Percentiles rank a stretch among this genome's conserved stretches.
phyloP scores from a whole-genome alignment of 106 monocot genomes.

The Iris macrosiphon region DNA sequence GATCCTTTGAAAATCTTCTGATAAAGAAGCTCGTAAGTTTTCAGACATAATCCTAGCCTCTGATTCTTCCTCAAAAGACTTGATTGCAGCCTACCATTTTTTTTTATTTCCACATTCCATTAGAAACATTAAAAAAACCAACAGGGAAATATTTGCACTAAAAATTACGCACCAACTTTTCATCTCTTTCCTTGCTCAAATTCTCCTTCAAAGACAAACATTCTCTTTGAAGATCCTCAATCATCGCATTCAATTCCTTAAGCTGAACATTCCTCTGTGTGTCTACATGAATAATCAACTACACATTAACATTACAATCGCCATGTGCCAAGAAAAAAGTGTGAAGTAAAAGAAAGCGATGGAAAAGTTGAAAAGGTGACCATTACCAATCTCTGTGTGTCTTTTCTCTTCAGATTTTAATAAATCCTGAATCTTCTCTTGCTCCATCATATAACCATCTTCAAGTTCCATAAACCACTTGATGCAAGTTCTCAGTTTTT shows the following conservation, averaged over 20 bases:
- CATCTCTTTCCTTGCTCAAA: constrained; percentile 45
- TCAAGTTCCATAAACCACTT: constrained; percentile 44
- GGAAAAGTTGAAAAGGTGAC: no score
- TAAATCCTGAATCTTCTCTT: constrained; percentile 24
- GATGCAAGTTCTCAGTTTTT: constrained; percentile 58
- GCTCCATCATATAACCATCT: constrained; percentile 37
- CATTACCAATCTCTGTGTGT: constrained; percentile 22
- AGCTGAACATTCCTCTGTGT: constrained; percentile 14
- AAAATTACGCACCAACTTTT: constrained; percentile 31
- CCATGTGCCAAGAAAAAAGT: no score
- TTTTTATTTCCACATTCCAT: constrained; percentile 4
- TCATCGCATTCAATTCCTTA: constrained; percentile 16
- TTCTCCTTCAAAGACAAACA: constrained; percentile 22
- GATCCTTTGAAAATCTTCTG: constrained; percentile 34
- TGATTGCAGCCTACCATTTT: constrained; percentile 20
- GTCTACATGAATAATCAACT: constrained; percentile 21
- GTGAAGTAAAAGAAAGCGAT: no score
- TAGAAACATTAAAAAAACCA: background rate
- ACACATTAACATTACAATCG: no score
- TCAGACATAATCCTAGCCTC: constrained; percentile 29
- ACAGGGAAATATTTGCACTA: background rate
- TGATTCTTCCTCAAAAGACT: constrained; percentile 34
- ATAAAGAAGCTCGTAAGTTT: constrained; percentile 14
- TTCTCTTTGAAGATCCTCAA: constrained; percentile 20
- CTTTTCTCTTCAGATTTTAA: constrained; percentile 29